phyloP scores from a whole-genome alignment of 768 basidiomycete genomes.

The Lactarius psammicola region DNA sequence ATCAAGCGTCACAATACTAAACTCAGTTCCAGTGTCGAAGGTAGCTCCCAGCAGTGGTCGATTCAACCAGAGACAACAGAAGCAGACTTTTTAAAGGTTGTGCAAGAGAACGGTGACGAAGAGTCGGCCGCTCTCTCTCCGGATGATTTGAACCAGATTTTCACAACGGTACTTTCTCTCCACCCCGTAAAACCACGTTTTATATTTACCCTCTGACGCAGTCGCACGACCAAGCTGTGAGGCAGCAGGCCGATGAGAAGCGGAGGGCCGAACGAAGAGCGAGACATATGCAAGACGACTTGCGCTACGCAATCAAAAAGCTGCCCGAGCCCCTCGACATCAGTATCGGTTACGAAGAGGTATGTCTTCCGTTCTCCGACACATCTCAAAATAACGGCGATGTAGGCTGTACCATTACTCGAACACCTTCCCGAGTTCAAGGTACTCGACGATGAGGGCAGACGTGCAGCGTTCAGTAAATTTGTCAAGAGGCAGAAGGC shows the following conservation, averaged over 20 bases:
- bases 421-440: conserved; percentile 83
- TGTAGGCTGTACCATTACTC: conserved; percentile 69
- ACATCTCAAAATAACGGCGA: conserved; percentile 19
- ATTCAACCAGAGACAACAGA: conserved; percentile 59
- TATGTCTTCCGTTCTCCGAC: conserved; percentile 38
- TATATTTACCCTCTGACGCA: conserved; percentile 35
- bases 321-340: conserved; percentile 79
- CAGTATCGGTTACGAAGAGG: conserved; percentile 74
- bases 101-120: conserved; percentile 57
- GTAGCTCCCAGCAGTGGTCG: conserved; percentile 38
- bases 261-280: conserved; percentile 80
- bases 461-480: conserved; percentile 80
- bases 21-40: conserved; percentile 32
- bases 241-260: conserved; percentile 82
- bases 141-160: conserved; percentile 58
- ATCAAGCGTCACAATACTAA: conserved; percentile 51
- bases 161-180: conserved; percentile 56
- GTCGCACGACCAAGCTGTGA: conserved; percentile 70
- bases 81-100: conserved; percentile 57
- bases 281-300: conserved; percentile 89
- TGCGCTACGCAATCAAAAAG: conserved; percentile 94
- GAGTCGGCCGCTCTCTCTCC: conserved; percentile 47
- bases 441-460: conserved; percentile 81
- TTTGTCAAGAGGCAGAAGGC: conserved; percentile 91
- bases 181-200: conserved; percentile 1